Evolutionary conservation across 164 flowering plant genomes (phyloP).

Genomic region (Cinnamomum chago): DNA sequence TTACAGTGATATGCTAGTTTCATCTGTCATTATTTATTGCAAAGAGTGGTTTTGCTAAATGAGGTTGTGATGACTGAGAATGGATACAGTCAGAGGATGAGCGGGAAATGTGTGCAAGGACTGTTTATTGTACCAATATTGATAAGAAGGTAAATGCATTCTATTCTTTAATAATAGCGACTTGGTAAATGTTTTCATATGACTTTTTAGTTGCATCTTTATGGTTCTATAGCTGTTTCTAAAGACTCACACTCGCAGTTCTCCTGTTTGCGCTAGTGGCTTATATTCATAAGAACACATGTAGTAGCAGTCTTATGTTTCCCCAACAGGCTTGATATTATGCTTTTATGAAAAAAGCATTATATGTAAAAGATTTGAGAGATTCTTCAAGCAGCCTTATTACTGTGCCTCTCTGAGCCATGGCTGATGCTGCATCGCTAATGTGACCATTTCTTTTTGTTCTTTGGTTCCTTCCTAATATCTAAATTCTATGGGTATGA

Average conservation of each 20-base stretch:
- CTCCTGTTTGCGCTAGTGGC: not conserved
- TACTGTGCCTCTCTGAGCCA: no score
- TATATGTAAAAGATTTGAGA: no score
- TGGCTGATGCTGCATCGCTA: no score
- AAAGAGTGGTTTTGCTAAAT: not conserved
- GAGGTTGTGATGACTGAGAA: slow-evolving; percentile 6
- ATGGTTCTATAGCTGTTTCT: not conserved
- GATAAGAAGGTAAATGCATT: slow-evolving; percentile 79
- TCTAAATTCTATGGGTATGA: not conserved
- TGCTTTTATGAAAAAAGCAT: no score
- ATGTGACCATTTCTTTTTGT: no score
- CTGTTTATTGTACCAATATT: slow-evolving; percentile 92
- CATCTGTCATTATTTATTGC: not conserved
- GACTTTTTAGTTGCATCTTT: not conserved
- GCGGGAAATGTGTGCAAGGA: slow-evolving; percentile 96
- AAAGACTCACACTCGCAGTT: not conserved
- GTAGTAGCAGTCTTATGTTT: no score
- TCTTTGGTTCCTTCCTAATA: no score
- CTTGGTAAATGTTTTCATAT: not conserved
- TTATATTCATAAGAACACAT: no score
- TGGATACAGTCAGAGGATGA: slow-evolving; percentile 86
- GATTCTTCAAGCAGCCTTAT: no score
- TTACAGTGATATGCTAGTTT: not conserved
- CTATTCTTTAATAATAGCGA: no score
- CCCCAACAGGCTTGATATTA: no score